Evolutionary conservation across 1,139 yeast genomes (phyloP), one percentile per base, ranked within the genome.

Genomic region (Yamadazyma conglobata): DNA sequence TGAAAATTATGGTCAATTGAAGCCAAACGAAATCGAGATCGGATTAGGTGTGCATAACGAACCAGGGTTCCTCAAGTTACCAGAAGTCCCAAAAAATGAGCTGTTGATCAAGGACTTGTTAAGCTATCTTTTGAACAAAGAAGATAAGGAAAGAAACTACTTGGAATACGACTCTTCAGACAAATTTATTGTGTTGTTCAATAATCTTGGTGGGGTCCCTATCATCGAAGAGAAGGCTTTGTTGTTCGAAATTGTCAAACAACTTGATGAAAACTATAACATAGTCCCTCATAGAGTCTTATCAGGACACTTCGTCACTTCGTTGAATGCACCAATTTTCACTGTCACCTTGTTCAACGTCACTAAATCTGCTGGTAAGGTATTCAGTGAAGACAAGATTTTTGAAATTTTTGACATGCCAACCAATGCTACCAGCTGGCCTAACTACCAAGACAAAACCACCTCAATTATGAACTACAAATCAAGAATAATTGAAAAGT

Each of bases 1-100:
- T 24, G 23, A 44, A 10, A 44, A 48, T 18, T 56, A 45, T 24
- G 65, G 67, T 6, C 56, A 59, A 34, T 44, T 64, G 34, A 60
- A 52, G 9, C 51, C 52, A 14, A 56, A 55, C 31, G 60, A 65
- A 34, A 57, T 65, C 27, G 78, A 72, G 35, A 56, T 72, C 28
- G 78, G 78, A 4, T 56, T 72, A 38, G 78, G 78, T 3, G 71
- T 72, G 33, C 78, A 72, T 45, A 72, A 72, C 38, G 78, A 72
- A 43, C 76, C 77, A 2, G 77, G 77, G 10, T 70, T 67, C 19
- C 47, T 55, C 24, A 63, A 60, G 34, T 34, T 60, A 21, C 52
- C 56, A 15, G 46, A 59, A 13, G 56, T 72, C 31, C 79, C 78
- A 8, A 48, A 60, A 2, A 59, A 66, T 32, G 68, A 63, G 22